Evolutionary conservation across 441 rosid species (phyloP), one percentile per base, ranked within the genome.

Genomic region (Geranium incanum): DNA sequence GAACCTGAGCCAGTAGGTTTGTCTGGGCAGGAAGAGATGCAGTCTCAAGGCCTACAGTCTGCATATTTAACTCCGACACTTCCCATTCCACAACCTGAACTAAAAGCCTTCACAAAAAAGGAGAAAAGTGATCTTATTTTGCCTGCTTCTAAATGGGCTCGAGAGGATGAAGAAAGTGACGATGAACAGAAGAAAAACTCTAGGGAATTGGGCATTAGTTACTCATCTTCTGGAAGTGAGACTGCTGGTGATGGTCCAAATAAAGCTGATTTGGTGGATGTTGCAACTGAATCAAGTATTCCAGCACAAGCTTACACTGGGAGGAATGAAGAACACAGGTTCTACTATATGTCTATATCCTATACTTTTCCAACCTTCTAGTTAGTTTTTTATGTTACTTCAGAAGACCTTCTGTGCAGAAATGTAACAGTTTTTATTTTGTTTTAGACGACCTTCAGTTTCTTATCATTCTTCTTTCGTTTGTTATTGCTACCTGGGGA

Each of bases 111-210:
- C 71, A 52, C 79, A 4, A 88, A 78, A 77, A 93, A 83, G 77
- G 98, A 93, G 81, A 91, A 86, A 81, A 84, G 8, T 59, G 98
- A 91, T 70, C 92, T 89, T 70, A 80, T 89, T 71, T 83, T 93
- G 83, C 90, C 97, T 41, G 86, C 94, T 70, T 93, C 99, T 72
- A 96, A 90, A 81, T 96, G 99, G 99, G 95, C 93, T 71, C 82
- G 88, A 73, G 98, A 93, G 78, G 96, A 93, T 82, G 96, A 93
- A 72, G 98, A 87, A 69, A 84, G 89, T 75, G 98, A 89, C 41
- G 94, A 93, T 70, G 99, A 88, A 69, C 91, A 81, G 73, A 88
- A 88, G 84, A 84, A 81, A 79, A 84, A 77, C 77, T 36, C 84
- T 36, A 73, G 73, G 76, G 92, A 78, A 57, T 80, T 87, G 69